Conservation (phyloP, 2,329 filamentous ascomycete species). For the Exophiala dermatitidis region DNA sequence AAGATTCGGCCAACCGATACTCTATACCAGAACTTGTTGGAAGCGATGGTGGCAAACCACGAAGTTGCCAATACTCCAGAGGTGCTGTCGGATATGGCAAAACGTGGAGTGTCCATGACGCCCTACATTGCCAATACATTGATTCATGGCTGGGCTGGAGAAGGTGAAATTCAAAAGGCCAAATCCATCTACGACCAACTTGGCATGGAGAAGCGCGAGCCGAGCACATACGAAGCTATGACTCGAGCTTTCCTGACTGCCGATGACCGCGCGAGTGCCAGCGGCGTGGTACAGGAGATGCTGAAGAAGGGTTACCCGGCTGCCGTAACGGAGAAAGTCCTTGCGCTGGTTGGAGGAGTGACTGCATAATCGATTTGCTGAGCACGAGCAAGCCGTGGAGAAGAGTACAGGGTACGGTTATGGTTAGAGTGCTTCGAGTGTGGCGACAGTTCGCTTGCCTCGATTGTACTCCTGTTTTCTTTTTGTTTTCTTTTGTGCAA, state of each 20-base stretch:
- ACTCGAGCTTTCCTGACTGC: slow-evolving; percentile 82
- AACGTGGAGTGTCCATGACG: slow-evolving; percentile 71
- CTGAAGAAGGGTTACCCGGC: slow-evolving; percentile 80
- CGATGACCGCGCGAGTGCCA: slow-evolving; percentile 69
- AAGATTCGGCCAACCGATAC: slow-evolving; percentile 69
- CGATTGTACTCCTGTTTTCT: slow-evolving; percentile 2
- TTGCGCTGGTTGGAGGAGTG: slow-evolving; percentile 65
- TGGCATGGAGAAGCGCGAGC: slow-evolving; percentile 71
- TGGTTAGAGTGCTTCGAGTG: slow-evolving; percentile 9
- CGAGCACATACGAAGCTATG: slow-evolving; percentile 98
- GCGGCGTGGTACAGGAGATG: slow-evolving; percentile 80
- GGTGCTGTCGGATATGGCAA: slow-evolving; percentile 68
- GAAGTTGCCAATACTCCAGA: slow-evolving; percentile 67
- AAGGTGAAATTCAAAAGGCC: slow-evolving; percentile 72
- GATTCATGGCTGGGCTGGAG: slow-evolving; percentile 90
- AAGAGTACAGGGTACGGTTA: neutral
- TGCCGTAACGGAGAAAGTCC: slow-evolving; percentile 87
- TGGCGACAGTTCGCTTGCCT: slow-evolving; percentile 22
- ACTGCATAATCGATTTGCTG: slow-evolving; percentile 2
- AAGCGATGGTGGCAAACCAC: slow-evolving; percentile 94
- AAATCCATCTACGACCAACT: slow-evolving; percentile 74
- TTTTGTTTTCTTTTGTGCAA: slow-evolving; percentile 18
- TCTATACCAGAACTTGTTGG: slow-evolving; percentile 93
- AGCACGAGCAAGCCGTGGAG: neutral
- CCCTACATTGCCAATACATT: slow-evolving; percentile 97